Evolutionary conservation across 345 rosid genomes (phyloP).

Genomic region (Arabidopsis suecica): DNA sequence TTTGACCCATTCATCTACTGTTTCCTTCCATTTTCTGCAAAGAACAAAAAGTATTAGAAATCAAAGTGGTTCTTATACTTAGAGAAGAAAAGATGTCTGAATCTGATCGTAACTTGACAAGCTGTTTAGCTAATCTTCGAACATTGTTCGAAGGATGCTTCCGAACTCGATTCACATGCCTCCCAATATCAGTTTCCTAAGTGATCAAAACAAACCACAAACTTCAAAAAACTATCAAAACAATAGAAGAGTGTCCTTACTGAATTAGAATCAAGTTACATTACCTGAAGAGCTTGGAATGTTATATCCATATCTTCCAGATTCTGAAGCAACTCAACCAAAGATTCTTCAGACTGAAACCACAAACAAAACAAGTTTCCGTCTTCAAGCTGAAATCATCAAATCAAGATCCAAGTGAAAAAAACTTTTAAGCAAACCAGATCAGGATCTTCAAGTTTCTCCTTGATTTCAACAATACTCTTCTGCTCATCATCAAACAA

Average conservation of each 20-base stretch:
- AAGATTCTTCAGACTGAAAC: conserved; percentile 78
- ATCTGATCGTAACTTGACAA: conserved; percentile 55
- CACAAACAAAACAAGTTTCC: conserved; percentile 19
- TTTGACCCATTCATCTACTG: conserved; percentile 92
- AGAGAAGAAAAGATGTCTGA: not conserved
- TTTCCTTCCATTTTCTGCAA: conserved; percentile 92
- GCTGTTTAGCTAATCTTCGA: conserved; percentile 79
- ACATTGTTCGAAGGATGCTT: conserved; percentile 80
- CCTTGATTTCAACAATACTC: conserved; percentile 80
- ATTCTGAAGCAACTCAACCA: conserved; percentile 92
- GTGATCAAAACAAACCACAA: not conserved
- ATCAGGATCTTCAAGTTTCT: conserved; percentile 83
- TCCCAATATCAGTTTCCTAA: conserved; percentile 42
- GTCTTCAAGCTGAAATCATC: conserved; percentile 7
- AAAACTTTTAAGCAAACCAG: conserved; percentile 58
- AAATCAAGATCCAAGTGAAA: not conserved
- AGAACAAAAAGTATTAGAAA: conserved; percentile 17
- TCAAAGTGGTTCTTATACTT: not conserved
- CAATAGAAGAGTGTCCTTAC: conserved; percentile 5
- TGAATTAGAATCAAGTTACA: not conserved
- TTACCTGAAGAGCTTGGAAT: conserved; percentile 87
- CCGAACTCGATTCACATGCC: conserved; percentile 69
- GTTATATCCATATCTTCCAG: conserved; percentile 97
- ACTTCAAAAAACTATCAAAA: not conserved
- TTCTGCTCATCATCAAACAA: conserved; percentile 95